Conservation (phyloP, 2,329 filamentous ascomycete species). For the Alternaria dauci region DNA sequence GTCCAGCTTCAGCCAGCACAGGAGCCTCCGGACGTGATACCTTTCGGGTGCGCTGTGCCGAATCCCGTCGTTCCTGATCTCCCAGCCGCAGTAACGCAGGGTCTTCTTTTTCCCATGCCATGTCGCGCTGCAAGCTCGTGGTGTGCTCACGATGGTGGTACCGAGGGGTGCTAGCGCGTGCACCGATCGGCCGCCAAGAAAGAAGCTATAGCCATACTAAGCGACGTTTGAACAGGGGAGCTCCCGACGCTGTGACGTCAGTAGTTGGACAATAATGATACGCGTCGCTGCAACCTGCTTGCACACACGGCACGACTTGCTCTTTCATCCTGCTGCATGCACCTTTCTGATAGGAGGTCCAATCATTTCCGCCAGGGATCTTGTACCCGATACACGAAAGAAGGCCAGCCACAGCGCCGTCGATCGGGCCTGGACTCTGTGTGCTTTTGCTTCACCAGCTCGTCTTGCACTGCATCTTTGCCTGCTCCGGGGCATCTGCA, state of each 20-base stretch:
- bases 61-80: slow-evolving; percentile 11
- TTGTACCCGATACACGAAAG: slow-evolving; percentile 32
- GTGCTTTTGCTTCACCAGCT: slow-evolving; percentile 19
- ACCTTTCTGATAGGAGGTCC: slow-evolving; percentile 29
- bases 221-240: slow-evolving; percentile 20
- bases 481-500: not conserved
- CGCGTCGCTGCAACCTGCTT: slow-evolving; percentile 18
- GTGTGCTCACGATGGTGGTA: slow-evolving; percentile 12
- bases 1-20: not conserved
- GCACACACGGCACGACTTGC: slow-evolving; percentile 24
- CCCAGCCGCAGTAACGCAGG: slow-evolving; percentile 18
- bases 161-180: slow-evolving; percentile 17
- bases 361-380: slow-evolving; percentile 23
- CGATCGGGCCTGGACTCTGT: slow-evolving; percentile 41
- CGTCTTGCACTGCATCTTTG: not conserved
- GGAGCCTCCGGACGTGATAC: not conserved
- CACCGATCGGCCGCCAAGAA: slow-evolving; percentile 20
- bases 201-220: slow-evolving; percentile 20
- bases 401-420: slow-evolving; percentile 32
- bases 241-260: slow-evolving; percentile 18
- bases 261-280: slow-evolving; percentile 7
- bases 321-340: slow-evolving; percentile 34
- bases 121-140: slow-evolving; percentile 2
- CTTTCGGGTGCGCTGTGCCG: slow-evolving; percentile 8
- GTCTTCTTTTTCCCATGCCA: slow-evolving; percentile 7